phyloP scores from a whole-genome alignment of 371 early-diverging fungal genomes.

The Syncephalis fuscata region DNA sequence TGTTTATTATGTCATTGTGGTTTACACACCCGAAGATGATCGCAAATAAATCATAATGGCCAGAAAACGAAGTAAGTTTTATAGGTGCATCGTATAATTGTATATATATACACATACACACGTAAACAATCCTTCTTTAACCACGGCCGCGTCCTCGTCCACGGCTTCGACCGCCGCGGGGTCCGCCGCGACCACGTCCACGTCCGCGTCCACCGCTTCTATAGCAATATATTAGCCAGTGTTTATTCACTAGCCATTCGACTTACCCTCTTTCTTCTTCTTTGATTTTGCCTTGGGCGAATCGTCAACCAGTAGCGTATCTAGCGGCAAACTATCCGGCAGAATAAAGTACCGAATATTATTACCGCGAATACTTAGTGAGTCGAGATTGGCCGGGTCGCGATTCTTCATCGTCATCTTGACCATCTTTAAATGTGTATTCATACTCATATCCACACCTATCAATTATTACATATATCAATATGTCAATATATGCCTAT shows the following conservation, averaged over 20 bases:
- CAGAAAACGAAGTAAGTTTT: no score
- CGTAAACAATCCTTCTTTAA: no score
- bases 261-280: slow-evolving; percentile 36
- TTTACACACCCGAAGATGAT: no score
- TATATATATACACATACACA: no score
- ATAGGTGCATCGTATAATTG: no score
- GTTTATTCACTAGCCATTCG: background rate
- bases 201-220: slow-evolving; percentile 16
- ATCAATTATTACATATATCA: background rate
- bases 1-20: no score
- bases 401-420: slow-evolving; percentile 93
- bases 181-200: slow-evolving; percentile 16
- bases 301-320: slow-evolving; percentile 92
- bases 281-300: slow-evolving; percentile 80
- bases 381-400: slow-evolving; percentile 79
- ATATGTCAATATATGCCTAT: background rate
- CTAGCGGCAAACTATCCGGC: slow-evolving; percentile 89
- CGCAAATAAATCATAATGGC: no score
- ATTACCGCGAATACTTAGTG: slow-evolving; percentile 86
- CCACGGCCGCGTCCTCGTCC: slow-evolving; percentile 4
- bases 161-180: slow-evolving; percentile 18
- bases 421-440: slow-evolving; percentile 93
- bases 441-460: slow-evolving; percentile 98
- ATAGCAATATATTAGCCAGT: slow-evolving; percentile 1
- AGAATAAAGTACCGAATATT: slow-evolving; percentile 89